A percentile compares a stretch with the other conserved stretches of the same genome.
These are phyloP conservation scores for Coniochaeta pulveracea DNA, from an alignment of 2,329 filamentous ascomycete species.

Conservation along the genomic window DNA sequence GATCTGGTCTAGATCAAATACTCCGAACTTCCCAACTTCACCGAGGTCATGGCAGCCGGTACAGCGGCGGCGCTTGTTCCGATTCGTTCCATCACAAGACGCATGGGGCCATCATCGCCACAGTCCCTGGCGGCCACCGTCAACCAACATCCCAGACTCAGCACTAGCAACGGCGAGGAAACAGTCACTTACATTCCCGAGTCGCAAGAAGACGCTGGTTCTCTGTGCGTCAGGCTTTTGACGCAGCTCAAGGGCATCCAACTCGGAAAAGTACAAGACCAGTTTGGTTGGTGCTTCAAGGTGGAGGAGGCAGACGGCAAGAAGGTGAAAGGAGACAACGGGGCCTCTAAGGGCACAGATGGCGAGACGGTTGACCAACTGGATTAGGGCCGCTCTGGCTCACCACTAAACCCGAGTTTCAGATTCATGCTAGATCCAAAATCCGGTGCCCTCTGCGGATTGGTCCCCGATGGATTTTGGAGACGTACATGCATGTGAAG, in stretches of 20 bases:
- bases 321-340: constrained; percentile 22
- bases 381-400: constrained; percentile 16
- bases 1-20: constrained; percentile 34
- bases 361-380: constrained; percentile 23
- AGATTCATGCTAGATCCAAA: no score
- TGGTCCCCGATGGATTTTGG: no score
- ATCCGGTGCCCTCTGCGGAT: no score
- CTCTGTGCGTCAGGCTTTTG: constrained; percentile 61
- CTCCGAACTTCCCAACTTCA: constrained; percentile 49
- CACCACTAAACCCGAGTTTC: no score
- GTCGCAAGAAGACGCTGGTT: constrained; percentile 57
- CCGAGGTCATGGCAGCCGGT: constrained; percentile 82
- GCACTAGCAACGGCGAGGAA: constrained; percentile 28
- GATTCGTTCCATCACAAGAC: constrained; percentile 79
- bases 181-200: constrained; percentile 43
- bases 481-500: no score
- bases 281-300: constrained; percentile 57
- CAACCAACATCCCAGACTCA: constrained; percentile 25
- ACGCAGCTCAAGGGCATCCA: constrained; percentile 76
- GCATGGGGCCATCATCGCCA: constrained; percentile 24
- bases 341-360: constrained; percentile 11
- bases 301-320: constrained; percentile 33
- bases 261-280: constrained; percentile 65
- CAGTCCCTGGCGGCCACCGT: constrained; percentile 24
- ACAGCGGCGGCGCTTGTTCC: constrained; percentile 88